A percentile compares a stretch with the other conserved stretches of the same genome.
Evolutionary conservation across 2,329 filamentous ascomycete genomes (phyloP).

Genomic region (Ascochyta koolunga): DNA sequence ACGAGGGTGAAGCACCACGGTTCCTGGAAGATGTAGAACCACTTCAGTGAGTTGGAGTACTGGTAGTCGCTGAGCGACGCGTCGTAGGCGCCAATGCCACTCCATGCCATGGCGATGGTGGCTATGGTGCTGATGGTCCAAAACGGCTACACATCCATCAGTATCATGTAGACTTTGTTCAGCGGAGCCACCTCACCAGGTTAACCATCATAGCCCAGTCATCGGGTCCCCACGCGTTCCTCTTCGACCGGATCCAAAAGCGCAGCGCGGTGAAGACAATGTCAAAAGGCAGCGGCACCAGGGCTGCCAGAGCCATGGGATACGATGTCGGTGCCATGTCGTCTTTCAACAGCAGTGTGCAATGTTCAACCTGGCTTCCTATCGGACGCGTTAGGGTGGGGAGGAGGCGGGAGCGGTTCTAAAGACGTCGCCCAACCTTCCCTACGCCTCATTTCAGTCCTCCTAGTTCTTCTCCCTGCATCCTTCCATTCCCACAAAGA

Average conservation of each 20-base stretch:
- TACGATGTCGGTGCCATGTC: constrained; percentile 20
- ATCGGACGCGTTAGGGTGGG: neutral
- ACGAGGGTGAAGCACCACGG: constrained; percentile 20
- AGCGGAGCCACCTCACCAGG: neutral
- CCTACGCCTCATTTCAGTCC: constrained; percentile 3
- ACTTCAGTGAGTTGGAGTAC: constrained; percentile 15
- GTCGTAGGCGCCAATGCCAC: constrained; percentile 16
- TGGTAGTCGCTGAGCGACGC: constrained; percentile 10
- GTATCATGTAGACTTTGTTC: neutral
- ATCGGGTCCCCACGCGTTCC: constrained; percentile 20
- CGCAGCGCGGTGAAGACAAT: constrained; percentile 15
- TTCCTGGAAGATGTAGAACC: constrained; percentile 22
- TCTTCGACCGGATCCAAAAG: constrained; percentile 19
- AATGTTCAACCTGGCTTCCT: neutral
- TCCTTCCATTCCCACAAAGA: constrained; percentile 8
- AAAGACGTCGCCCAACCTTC: constrained; percentile 1
- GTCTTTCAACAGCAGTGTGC: neutral
- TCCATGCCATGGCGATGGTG: constrained; percentile 20
- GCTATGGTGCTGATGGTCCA: constrained; percentile 12
- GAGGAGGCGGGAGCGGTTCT: neutral
- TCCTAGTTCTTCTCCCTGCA: constrained; percentile 7
- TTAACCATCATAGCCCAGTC: constrained; percentile 23
- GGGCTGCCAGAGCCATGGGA: constrained; percentile 17
- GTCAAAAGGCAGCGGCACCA: constrained; percentile 16
- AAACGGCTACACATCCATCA: constrained; percentile 11